These are phyloP conservation scores for Mycena crocata DNA, from an alignment of 768 basidiomycete species.

Conservation along the genomic window DNA sequence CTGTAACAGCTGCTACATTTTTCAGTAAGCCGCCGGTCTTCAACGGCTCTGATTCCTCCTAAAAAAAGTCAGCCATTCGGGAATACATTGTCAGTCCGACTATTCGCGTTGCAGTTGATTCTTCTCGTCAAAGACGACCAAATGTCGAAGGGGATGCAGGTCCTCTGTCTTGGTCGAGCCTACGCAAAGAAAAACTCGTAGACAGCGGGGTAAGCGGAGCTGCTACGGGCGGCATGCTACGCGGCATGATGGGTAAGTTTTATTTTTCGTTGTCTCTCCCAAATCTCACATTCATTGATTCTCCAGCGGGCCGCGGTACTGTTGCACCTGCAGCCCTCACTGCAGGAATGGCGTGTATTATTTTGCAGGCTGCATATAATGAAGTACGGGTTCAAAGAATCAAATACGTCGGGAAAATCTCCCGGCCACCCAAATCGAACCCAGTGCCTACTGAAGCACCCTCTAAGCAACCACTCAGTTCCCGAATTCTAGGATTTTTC, in stretches of 20 bases:
- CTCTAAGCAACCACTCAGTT: conserved; percentile 40
- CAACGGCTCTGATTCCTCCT: background rate
- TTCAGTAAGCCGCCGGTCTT: conserved; percentile 67
- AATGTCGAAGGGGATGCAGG: conserved; percentile 34
- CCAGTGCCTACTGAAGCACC: conserved; percentile 1
- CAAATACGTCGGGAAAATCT: conserved; percentile 54
- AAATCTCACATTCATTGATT: conserved; percentile 8
- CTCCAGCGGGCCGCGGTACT: conserved; percentile 70
- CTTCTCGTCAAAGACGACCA: conserved; percentile 54
- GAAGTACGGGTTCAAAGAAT: conserved; percentile 72
- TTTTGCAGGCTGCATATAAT: conserved; percentile 78
- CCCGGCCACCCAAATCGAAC: conserved; percentile 17
- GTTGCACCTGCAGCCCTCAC: conserved; percentile 71
- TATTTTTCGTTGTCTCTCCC: background rate
- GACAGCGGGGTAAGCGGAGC: conserved; percentile 84
- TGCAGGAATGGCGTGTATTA: conserved; percentile 65
- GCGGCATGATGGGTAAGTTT: conserved; percentile 67
- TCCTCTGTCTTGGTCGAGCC: conserved; percentile 58
- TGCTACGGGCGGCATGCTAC: conserved; percentile 69
- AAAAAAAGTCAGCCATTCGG: conserved; percentile 64
- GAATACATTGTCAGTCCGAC: conserved; percentile 82
- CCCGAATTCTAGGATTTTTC: conserved; percentile 57
- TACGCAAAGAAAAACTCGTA: conserved; percentile 69
- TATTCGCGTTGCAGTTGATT: conserved; percentile 58
- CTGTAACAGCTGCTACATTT: conserved; percentile 78